Evolutionary conservation across 129 eudicot species (phyloP), one percentile per base, ranked within the genome.

Genomic region (Escallonia herrerae): DNA sequence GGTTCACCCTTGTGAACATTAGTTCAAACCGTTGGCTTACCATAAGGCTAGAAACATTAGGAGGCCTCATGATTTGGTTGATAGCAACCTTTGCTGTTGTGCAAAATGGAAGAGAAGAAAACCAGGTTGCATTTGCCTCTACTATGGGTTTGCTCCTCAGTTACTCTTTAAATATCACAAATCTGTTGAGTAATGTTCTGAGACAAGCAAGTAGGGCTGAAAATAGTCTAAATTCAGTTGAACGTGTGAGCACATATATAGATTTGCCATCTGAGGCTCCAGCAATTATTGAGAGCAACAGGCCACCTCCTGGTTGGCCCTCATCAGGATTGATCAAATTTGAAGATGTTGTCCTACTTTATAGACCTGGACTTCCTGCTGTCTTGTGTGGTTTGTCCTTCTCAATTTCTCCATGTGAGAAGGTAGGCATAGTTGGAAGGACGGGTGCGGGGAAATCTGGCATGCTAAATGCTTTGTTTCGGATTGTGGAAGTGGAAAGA

Each of bases 361-460:
- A 93, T 68, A 77, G 98, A 74, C 87, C 91, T 4, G 96, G 79
- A 13, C 96, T 93, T 66, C 96, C 98, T 58, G 83, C 95, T 51
- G 99, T 93, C 41, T 74, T 93, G 76, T 96, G 76, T 72, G 95
- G 96, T 43, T 56, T 89, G 61, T 72, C 95, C 7, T 93, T 93
- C 58, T 56, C 67, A 4, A 78, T 93, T 49, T 75, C 81, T 43
- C 93, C 99, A 5, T 79, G 81, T 5, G 91, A 89, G 45, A 93
- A 93, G 68, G 93, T 93, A 8, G 99, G 99, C 38, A 72, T 93
- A 37, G 99, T 86, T 75, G 99, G 99, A 47, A 80, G 99, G 78
- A 93, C 99, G 33, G 99, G 99, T 33, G 96, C 96, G 42, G 99
- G 99, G 62, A 93, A 93, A 68, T 93, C 96, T 62, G 86, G 95